Evolutionary conservation across 192 early-diverging fungal genomes (phyloP).

Genomic region (Backusella sp.): DNA sequence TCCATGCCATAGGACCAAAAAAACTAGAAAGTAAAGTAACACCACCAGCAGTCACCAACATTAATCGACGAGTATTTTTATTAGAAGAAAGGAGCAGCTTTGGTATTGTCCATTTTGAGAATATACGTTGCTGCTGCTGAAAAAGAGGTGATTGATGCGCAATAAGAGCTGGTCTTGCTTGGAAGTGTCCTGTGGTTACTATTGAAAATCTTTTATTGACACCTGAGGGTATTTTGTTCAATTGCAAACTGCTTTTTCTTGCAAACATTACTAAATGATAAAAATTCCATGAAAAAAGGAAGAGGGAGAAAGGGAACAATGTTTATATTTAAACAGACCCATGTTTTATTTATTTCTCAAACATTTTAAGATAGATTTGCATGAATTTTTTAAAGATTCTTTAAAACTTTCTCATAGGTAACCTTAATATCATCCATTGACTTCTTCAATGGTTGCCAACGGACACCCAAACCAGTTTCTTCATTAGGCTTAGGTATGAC

Average conservation of each 20-base stretch:
- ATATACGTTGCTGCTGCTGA: background rate
- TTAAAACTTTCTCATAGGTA: conserved; percentile 16
- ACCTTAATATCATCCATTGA: conserved; percentile 26
- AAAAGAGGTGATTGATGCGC: background rate
- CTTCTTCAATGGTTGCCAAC: conserved; percentile 48
- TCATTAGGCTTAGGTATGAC: conserved; percentile 73
- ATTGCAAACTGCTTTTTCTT: background rate
- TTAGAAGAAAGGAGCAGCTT: background rate
- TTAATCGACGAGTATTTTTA: background rate
- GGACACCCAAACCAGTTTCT: conserved; percentile 66
- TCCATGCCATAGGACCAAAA: conserved; percentile 5
- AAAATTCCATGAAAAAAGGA: background rate
- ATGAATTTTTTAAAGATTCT: conserved; percentile 5
- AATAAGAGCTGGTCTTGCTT: background rate
- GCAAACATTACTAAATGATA: background rate
- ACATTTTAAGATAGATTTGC: background rate
- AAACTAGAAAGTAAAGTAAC: background rate
- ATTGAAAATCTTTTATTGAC: background rate
- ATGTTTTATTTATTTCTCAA: conserved; percentile 1
- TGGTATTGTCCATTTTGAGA: conserved; percentile 11
- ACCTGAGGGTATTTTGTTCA: background rate
- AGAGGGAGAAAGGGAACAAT: background rate
- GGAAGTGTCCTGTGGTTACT: background rate
- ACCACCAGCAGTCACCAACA: background rate
- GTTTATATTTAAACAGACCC: background rate